Conservation (phyloP, 176 grass and related monocot genomes). For the Juncus effusus region DNA sequence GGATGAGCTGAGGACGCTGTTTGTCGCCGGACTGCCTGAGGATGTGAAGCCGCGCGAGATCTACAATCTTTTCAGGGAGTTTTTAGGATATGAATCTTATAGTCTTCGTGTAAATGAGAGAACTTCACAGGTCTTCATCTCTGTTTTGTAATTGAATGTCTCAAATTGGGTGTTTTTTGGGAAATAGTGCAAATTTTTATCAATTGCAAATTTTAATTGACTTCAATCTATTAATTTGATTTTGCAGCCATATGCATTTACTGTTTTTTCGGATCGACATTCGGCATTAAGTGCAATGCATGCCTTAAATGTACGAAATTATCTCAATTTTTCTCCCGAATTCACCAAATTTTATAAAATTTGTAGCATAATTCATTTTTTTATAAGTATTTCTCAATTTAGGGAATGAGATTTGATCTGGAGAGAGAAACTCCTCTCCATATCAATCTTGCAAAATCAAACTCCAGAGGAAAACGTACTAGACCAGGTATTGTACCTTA, state of each 20-base stretch:
- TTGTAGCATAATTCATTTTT: not conserved
- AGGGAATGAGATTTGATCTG: conserved; percentile 93
- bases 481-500: conserved; percentile 48
- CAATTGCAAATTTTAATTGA: not conserved
- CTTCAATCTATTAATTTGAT: not conserved
- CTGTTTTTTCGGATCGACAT: conserved; percentile 77
- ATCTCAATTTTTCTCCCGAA: not conserved
- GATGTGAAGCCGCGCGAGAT: conserved; percentile 78
- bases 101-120: conserved; percentile 50
- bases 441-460: conserved; percentile 89
- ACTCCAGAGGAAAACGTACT: conserved; percentile 78
- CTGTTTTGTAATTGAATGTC: not conserved
- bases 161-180: not conserved
- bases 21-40: conserved; percentile 70
- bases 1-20: conserved; percentile 84
- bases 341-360: not conserved
- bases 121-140: conserved; percentile 49
- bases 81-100: conserved; percentile 73
- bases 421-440: conserved; percentile 75
- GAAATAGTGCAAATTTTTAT: not conserved
- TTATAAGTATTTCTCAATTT: conserved; percentile 12
- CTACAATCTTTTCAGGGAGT: conserved; percentile 94
- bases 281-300: conserved; percentile 68
- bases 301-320: conserved; percentile 58
- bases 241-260: conserved; percentile 74